Percentiles rank a stretch among this genome's conserved stretches.
phyloP scores from a whole-genome alignment of 257 asterid species.

The Gynochthodes officinalis region DNA sequence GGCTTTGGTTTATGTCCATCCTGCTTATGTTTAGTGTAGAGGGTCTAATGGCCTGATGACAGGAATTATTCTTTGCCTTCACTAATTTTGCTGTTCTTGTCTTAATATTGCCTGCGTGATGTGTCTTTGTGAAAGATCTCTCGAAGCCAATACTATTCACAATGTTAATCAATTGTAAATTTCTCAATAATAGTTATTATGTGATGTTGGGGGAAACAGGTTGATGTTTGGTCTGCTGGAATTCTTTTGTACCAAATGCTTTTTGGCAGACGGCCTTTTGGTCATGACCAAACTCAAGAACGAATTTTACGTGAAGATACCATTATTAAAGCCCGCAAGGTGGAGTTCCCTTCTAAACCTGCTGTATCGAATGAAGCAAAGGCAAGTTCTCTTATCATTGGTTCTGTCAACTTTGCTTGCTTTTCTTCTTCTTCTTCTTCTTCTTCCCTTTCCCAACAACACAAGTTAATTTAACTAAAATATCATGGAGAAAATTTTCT shows the following conservation, averaged over 20 bases:
- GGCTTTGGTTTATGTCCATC: constrained; percentile 2
- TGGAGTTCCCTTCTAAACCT: constrained; percentile 92
- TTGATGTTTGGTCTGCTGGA: constrained; percentile 99
- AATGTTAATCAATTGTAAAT: neutral
- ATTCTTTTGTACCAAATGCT: constrained; percentile 92
- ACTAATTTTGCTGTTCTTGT: neutral
- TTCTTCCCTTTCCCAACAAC: too few relatives aligned
- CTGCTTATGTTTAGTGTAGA: neutral
- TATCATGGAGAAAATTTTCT: neutral
- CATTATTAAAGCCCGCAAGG: constrained; percentile 88
- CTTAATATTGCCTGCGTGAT: neutral
- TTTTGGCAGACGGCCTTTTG: constrained; percentile 92
- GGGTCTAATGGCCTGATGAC: neutral
- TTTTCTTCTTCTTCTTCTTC: neutral
- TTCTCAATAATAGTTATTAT: neutral
- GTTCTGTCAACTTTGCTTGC: neutral
- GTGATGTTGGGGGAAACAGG: constrained; percentile 43
- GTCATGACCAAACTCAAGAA: constrained; percentile 95
- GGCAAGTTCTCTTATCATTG: constrained; percentile 37
- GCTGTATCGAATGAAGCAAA: constrained; percentile 90
- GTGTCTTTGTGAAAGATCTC: neutral
- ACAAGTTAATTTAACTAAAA: neutral
- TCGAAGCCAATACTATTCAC: neutral
- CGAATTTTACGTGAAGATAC: constrained; percentile 96
- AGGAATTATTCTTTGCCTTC: neutral